Percentiles rank a stretch among this genome's conserved stretches.
phyloP scores from a whole-genome alignment of 257 asterid genomes.

The Solanum peruvianum region DNA sequence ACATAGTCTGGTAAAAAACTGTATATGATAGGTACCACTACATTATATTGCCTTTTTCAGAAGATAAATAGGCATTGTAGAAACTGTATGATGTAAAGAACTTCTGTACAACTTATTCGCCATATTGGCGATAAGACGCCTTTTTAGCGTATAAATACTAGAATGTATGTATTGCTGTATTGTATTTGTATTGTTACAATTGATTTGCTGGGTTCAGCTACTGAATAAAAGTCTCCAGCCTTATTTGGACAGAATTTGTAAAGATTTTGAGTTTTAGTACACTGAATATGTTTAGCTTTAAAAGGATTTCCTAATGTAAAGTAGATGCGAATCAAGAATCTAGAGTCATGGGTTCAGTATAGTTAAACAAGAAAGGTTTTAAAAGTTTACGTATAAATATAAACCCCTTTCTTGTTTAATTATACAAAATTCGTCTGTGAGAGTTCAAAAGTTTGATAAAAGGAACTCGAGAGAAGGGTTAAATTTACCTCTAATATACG shows the following conservation, averaged over 20 bases:
- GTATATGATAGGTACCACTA: not conserved
- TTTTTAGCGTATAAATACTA: not conserved
- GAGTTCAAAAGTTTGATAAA: not conserved
- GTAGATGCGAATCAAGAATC: not conserved
- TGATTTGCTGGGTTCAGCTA: not conserved
- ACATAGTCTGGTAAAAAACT: not conserved
- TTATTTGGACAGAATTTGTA: not conserved
- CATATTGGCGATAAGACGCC: not conserved
- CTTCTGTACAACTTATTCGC: not conserved
- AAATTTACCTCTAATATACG: not conserved
- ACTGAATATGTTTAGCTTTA: not conserved
- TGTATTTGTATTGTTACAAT: not conserved
- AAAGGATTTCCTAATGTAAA: not conserved
- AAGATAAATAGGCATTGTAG: not conserved
- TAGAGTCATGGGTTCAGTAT: not conserved
- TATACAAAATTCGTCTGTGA: not conserved
- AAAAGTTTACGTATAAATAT: not conserved
- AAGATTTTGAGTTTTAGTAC: not conserved
- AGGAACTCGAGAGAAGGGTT: too few species aligned
- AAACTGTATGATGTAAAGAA: not conserved
- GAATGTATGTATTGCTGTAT: not conserved
- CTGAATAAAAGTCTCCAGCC: not conserved
- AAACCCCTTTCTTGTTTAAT: not conserved
- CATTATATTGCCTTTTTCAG: not conserved
- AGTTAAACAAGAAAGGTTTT: not conserved